Conservation (phyloP, 1,139 yeast species). For the Pichia sp. region DNA sequence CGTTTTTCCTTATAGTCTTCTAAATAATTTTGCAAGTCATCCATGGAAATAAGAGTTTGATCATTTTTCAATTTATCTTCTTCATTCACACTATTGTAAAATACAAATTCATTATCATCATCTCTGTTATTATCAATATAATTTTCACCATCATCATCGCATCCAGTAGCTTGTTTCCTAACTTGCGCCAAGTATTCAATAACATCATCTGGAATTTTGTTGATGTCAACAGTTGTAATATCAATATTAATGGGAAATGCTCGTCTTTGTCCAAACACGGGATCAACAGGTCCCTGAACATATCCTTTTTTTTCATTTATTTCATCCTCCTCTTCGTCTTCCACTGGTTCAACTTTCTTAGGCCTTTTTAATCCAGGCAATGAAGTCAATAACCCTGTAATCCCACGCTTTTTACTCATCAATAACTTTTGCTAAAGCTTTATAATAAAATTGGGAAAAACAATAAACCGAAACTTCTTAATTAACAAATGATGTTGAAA, state of each 20-base stretch:
- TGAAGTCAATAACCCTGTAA: slow-evolving; percentile 2
- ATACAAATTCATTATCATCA: slow-evolving; percentile 5
- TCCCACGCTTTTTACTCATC: slow-evolving; percentile 1
- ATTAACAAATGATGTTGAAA: too few relatives aligned
- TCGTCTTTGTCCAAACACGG: slow-evolving; percentile 36
- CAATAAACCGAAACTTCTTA: too few relatives aligned
- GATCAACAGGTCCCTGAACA: slow-evolving; percentile 34
- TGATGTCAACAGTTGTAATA: slow-evolving; percentile 14
- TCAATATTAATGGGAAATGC: slow-evolving; percentile 35
- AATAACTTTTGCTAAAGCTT: too few relatives aligned
- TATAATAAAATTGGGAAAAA: too few relatives aligned
- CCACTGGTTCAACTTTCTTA: not conserved
- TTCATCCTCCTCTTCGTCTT: not conserved
- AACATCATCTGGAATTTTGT: slow-evolving; percentile 21
- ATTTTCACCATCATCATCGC: not conserved
- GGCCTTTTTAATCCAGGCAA: slow-evolving; percentile 5
- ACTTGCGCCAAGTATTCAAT: slow-evolving; percentile 29
- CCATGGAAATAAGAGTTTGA: not conserved
- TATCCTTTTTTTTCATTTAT: slow-evolving; percentile 7
- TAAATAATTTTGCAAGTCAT: slow-evolving; percentile 11
- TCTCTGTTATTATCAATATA: slow-evolving; percentile 9
- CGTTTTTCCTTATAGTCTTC: slow-evolving; percentile 16
- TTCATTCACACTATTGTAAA: not conserved
- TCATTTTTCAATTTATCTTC: not conserved
- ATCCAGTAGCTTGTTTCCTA: slow-evolving; percentile 22